These are phyloP conservation scores for Torulaspora microellipsoides DNA, from an alignment of 805 yeast species.

Conservation along the genomic window DNA sequence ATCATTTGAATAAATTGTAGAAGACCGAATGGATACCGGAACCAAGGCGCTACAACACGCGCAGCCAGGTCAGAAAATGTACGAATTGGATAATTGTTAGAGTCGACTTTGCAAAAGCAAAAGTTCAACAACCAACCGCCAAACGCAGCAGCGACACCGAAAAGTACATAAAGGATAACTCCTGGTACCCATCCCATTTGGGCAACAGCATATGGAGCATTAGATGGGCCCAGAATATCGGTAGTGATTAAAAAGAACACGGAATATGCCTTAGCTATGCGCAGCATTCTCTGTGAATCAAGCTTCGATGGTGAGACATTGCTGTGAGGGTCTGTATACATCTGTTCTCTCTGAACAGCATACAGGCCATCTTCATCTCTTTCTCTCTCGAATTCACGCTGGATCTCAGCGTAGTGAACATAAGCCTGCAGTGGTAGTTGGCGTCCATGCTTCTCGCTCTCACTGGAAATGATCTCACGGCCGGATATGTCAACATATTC, in stretches of 20 bases:
- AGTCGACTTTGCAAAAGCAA: constrained; percentile 37
- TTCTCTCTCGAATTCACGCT: constrained; percentile 12
- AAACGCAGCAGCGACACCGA: constrained; percentile 41
- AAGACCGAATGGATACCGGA: constrained; percentile 16
- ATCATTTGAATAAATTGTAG: constrained; percentile 42
- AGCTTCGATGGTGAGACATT: constrained; percentile 11
- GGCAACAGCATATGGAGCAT: constrained; percentile 44
- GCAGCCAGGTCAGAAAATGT: constrained; percentile 42
- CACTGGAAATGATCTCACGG: constrained; percentile 10
- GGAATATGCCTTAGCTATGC: constrained; percentile 20
- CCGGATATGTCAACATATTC: constrained; percentile 10
- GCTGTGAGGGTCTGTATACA: constrained; percentile 12
- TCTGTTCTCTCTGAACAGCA: constrained; percentile 13
- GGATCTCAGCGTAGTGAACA: constrained; percentile 11
- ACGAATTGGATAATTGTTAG: constrained; percentile 41
- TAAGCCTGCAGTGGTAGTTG: constrained; percentile 13
- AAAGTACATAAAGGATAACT: constrained; percentile 37
- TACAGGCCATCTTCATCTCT: constrained; percentile 12
- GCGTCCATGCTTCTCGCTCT: constrained; percentile 1
- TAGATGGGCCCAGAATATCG: constrained; percentile 45
- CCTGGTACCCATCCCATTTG: constrained; percentile 46
- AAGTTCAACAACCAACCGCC: constrained; percentile 40
- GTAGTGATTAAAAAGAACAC: constrained; percentile 47
- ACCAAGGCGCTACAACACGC: constrained; percentile 32
- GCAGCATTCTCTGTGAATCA: constrained; percentile 12